A percentile compares a stretch with the other conserved stretches of the same genome.
phyloP scores from a whole-genome alignment of 768 basidiomycete genomes.

The Baorangia bicolor region DNA sequence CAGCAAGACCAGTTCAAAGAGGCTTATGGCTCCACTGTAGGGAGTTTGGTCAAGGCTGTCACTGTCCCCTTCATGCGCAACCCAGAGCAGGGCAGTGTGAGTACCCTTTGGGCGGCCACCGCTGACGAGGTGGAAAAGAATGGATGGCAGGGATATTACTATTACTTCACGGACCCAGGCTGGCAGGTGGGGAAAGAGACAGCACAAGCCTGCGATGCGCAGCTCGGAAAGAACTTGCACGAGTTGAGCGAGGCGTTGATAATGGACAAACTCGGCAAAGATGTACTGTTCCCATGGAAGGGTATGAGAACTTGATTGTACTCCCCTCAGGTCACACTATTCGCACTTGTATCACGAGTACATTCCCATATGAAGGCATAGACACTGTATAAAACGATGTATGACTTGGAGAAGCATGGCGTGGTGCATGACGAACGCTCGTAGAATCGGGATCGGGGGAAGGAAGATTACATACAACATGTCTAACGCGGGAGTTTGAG shows the following conservation, averaged over 20 bases:
- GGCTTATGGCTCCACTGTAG: background rate
- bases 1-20: conserved; percentile 4
- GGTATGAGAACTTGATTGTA: background rate
- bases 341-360: background rate
- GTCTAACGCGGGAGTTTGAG: background rate
- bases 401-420: background rate
- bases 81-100: conserved; percentile 25
- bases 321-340: background rate
- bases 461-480: conserved; percentile 17
- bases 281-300: conserved; percentile 22
- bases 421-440: background rate
- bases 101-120: conserved; percentile 35
- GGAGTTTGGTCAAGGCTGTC: conserved; percentile 16
- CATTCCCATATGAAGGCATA: conserved; percentile 1
- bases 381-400: background rate
- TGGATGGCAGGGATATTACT: conserved; percentile 27
- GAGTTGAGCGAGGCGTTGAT: conserved; percentile 32
- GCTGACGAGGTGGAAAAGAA: conserved; percentile 4
- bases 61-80: conserved; percentile 29
- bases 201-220: conserved; percentile 21
- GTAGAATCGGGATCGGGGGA: background rate
- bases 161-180: conserved; percentile 19
- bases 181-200: conserved; percentile 22
- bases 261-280: conserved; percentile 20
- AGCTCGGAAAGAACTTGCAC: conserved; percentile 31